phyloP scores from a whole-genome alignment of 2,329 filamentous ascomycete species.

The Fusarium sp. region DNA sequence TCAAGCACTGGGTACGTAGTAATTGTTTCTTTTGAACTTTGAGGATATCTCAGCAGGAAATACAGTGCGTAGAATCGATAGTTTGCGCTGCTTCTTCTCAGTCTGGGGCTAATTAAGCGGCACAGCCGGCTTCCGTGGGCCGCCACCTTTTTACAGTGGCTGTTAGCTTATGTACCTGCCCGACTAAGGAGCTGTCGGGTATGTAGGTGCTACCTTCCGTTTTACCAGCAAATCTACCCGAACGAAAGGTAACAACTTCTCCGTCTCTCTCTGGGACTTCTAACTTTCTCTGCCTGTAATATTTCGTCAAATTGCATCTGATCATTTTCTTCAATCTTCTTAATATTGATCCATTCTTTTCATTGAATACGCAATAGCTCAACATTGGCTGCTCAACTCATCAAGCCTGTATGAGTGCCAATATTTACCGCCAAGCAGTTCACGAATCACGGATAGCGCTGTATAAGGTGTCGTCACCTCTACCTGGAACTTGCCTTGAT shows the following conservation, averaged over 20 bases:
- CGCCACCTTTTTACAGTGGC: constrained; percentile 34
- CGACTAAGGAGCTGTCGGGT: constrained; percentile 14
- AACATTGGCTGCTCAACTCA: not conserved
- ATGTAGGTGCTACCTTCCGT: constrained; percentile 21
- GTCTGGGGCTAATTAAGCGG: constrained; percentile 28
- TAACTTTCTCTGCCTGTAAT: not conserved
- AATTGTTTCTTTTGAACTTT: not conserved
- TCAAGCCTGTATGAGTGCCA: constrained; percentile 3
- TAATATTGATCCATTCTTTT: not conserved
- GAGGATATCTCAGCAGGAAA: not conserved
- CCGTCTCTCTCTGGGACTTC: not conserved
- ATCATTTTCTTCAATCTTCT: not conserved
- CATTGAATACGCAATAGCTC: not conserved
- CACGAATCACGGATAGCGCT: constrained; percentile 13
- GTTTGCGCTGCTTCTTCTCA: constrained; percentile 8
- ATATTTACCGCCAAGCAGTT: constrained; percentile 24
- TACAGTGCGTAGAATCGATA: constrained; percentile 22
- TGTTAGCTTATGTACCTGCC: constrained; percentile 31
- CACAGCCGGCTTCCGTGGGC: constrained; percentile 30
- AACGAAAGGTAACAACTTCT: constrained; percentile 10
- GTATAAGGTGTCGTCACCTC: constrained; percentile 29
- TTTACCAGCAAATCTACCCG: constrained; percentile 12
- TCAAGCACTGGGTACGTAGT: not conserved
- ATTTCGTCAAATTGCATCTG: not conserved
- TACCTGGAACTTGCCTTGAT: constrained; percentile 30